Evolutionary conservation across 1,139 yeast species (phyloP).

Genomic region (Kurtzmaniella natalensis): DNA sequence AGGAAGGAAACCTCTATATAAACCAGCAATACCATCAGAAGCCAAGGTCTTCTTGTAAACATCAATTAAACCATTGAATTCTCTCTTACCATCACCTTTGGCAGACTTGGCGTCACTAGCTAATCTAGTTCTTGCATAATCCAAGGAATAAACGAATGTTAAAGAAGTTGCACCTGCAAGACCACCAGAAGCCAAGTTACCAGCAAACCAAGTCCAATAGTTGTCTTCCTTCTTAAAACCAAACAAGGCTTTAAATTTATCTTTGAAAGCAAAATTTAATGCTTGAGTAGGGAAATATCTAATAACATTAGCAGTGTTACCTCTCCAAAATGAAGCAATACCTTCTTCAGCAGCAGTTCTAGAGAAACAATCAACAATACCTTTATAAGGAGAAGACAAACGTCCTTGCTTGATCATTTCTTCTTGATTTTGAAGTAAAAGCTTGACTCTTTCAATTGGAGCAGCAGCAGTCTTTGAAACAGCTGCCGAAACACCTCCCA

Average conservation of each 20-base stretch:
- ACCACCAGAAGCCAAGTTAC: conserved; percentile 84
- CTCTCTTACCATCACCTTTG: conserved; percentile 66
- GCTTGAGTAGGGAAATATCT: conserved; percentile 88
- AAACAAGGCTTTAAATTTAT: conserved; percentile 72
- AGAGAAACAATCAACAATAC: conserved; percentile 68
- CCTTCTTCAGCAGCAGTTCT: conserved; percentile 75
- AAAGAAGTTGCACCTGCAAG: conserved; percentile 77
- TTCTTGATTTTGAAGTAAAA: conserved; percentile 78
- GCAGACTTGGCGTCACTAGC: conserved; percentile 78
- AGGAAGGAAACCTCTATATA: conserved; percentile 82
- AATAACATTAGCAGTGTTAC: conserved; percentile 80
- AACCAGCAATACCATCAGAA: conserved; percentile 75
- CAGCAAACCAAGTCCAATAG: conserved; percentile 69
- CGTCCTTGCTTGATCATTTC: conserved; percentile 83
- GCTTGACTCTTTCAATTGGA: conserved; percentile 79
- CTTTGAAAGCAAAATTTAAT: conserved; percentile 81
- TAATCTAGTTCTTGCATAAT: conserved; percentile 80
- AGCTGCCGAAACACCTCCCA: conserved; percentile 87
- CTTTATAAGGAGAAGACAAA: conserved; percentile 59
- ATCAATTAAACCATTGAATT: conserved; percentile 73
- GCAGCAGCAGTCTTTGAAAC: conserved; percentile 84
- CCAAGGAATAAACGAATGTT: conserved; percentile 73
- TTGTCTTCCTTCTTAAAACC: conserved; percentile 68
- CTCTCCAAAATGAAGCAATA: conserved; percentile 72
- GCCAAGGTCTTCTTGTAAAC: conserved; percentile 75